These are phyloP conservation scores for Quercus aquifolioides DNA, from an alignment of 306 rosid genomes.

Conservation along the genomic window DNA sequence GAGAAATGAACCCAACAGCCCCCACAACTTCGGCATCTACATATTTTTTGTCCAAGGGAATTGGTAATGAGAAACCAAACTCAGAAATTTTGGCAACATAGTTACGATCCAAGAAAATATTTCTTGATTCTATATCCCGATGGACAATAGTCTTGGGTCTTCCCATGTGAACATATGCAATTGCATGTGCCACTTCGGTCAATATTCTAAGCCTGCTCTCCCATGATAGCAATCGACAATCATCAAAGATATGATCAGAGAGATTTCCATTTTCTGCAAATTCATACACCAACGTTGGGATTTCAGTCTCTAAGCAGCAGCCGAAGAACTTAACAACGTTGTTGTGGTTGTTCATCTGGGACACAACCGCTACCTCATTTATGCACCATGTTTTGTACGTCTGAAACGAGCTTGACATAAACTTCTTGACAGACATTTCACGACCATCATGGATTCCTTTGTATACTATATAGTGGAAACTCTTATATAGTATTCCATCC, in stretches of 20 bases:
- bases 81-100: not conserved
- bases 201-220: constrained; percentile 6
- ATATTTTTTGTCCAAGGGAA: not conserved
- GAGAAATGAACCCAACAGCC: not conserved
- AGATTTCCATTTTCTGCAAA: constrained; percentile 15
- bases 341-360: constrained; percentile 22
- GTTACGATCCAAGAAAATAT: constrained; percentile 6
- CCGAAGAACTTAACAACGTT: constrained; percentile 19
- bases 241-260: not conserved
- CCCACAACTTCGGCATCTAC: not conserved
- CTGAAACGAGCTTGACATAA: not conserved
- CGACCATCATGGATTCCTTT: too few species aligned
- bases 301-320: constrained; percentile 11
- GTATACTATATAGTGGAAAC: too few species aligned
- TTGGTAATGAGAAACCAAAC: not conserved
- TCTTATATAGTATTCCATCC: too few species aligned
- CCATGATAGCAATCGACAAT: not conserved
- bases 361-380: constrained; percentile 7
- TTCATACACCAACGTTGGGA: constrained; percentile 10
- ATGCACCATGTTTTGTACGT: not conserved
- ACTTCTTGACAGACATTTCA: not conserved
- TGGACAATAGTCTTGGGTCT: not conserved
- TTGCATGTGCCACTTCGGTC: constrained; percentile 1
- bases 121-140: not conserved
- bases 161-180: constrained; percentile 6